These are phyloP conservation scores for Gossypium stocksii DNA, from an alignment of 345 rosid genomes.

Conservation along the genomic window DNA sequence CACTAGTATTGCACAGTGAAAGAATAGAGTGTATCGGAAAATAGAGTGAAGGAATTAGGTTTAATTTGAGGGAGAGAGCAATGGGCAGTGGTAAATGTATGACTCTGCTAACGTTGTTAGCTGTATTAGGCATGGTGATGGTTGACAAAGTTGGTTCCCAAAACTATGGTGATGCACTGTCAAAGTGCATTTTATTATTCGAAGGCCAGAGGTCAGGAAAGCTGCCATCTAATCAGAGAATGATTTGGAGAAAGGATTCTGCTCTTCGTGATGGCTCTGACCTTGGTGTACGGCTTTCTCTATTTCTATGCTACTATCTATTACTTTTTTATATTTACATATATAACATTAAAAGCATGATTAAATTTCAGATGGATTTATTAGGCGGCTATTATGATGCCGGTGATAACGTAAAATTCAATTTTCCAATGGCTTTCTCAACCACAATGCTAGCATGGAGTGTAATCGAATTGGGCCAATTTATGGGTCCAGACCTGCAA, in stretches of 20 bases:
- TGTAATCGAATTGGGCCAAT: constrained; percentile 56
- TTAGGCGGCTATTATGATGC: constrained; percentile 83
- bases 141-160: not conserved
- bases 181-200: constrained; percentile 50
- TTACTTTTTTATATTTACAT: too few relatives aligned
- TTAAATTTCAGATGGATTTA: constrained; percentile 38
- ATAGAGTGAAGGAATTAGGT: not conserved
- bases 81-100: not conserved
- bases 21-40: not conserved
- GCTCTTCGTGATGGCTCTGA: constrained; percentile 46
- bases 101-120: not conserved
- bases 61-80: not conserved
- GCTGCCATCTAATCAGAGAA: constrained; percentile 40
- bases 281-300: constrained; percentile 16
- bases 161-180: constrained; percentile 46
- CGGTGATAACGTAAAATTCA: constrained; percentile 81
- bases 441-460: constrained; percentile 73
- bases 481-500: constrained; percentile 35
- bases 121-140: not conserved
- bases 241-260: constrained; percentile 51
- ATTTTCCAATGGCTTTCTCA: constrained; percentile 83
- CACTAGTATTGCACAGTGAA: not conserved
- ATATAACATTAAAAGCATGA: not conserved
- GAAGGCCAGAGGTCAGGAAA: constrained; percentile 63
- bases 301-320: not conserved